Base-by-base conservation (phyloP, 2,329 filamentous ascomycete species). In the Exophiala spinifera region DNA sequence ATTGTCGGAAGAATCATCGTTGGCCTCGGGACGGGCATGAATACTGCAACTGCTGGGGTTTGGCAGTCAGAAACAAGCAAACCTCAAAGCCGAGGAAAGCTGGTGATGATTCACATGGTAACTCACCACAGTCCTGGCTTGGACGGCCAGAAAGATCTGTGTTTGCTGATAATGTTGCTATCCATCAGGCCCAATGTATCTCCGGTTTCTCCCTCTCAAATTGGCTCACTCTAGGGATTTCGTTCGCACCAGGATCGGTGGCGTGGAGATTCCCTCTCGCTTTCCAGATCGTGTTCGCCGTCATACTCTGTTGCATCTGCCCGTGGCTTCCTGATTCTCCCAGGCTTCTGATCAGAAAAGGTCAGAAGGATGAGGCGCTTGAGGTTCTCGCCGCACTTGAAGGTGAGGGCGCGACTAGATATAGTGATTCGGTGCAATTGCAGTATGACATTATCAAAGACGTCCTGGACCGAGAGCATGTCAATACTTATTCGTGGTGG, bases 171-270 rank as follows among this genome's bases (percentile, higher is more conserved):
- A n/a, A n/a, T n/a, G n/a, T n/a, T n/a, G n/a, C n/a, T n/a, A n/a
- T n/a, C n/a, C n/a, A n/a, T n/a, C n/a, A n/a, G n/a, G n/a, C n/a
- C n/a, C 72, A 43, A 65, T 71, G 78, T 51, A 76, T 80, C 40
- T 71, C 70, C 15, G 79, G 78, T 1, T 79, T 79, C 55, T 72
- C 67, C 1, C 45, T 81, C 1, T 74, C 71, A 3, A 79, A 80
- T 42, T 81, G 78, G 76, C 70, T 81, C 10, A 80, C 73, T 6
- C 80, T 74, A 53, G 77, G 77, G 1, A 73, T 80, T 51, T 76
- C 72, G 4, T 81, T 76, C 59, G 61, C 72, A 1, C 63, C 61
- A 3, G 74, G 75, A 4, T 57, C 68, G 0, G 64, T 77, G 11
- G 66, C 73, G 0, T 78, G 76, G 76, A 62, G 76, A 34, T 64